Evolutionary conservation across 2,329 filamentous ascomycete species (phyloP), one percentile per base, ranked within the genome.

Genomic region (Colletotrichum scovillei): DNA sequence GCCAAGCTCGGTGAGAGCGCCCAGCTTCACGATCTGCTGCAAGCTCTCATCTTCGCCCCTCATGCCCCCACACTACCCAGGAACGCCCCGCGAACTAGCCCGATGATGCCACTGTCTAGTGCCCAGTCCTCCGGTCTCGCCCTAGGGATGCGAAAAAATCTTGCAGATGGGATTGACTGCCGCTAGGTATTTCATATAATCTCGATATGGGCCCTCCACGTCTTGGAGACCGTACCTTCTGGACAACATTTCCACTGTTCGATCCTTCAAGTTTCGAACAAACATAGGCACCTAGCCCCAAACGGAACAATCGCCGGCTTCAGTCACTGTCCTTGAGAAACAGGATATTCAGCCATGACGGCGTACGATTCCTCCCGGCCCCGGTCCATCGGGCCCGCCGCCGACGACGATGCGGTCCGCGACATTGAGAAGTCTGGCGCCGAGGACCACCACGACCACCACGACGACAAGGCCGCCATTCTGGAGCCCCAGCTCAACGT

Each of bases 401-500:
- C 32, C 24, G 62, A 62, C 12, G 42, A 67, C 42, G 59, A 72
- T 53, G 24, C 11, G 53, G 46, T 63, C 53, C 71, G 46, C 22
- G 72, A 74, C 30, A 53, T 67, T 53, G 72, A 74, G 2, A 63
- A 63, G 42, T 64, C 65, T 63, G 49, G 52, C 49, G 56, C 49
- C 28, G 49, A 63, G 7, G 19, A 72, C 52, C 46, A 63, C 62
- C 26, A 52, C 19, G 19, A 72, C 52, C 46, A 63, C 62, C 26
- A 52, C 38, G 24, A 67, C 52, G 67, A 70, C 46, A 75, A 75
- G 70, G 58, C 63, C n/a, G 73, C 66, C 46, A 67, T 71, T 55
- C 55, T 64, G 32, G 70, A 73, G 26, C 73, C 73, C 14, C 73
- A 75, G 70, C 70, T 75, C 46, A 65, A 65, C 59, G 65, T 75